Evolutionary conservation across 2,329 filamentous ascomycete species (phyloP).

Genomic region (Sporothrix sp.): DNA sequence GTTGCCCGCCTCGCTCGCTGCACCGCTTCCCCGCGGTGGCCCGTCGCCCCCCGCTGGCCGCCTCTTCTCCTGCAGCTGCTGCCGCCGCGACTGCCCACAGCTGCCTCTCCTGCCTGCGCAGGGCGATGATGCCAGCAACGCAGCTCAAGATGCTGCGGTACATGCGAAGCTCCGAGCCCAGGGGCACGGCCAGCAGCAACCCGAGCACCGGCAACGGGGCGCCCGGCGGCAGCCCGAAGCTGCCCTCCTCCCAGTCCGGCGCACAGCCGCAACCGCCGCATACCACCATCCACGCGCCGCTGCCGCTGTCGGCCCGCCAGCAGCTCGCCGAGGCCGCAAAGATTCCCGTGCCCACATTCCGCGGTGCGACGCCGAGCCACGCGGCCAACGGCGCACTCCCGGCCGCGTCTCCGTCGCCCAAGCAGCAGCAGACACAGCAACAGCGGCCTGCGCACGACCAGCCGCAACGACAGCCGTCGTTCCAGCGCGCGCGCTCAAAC

Average conservation of each 20-base stretch:
- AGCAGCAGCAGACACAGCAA: slow-evolving; percentile 4
- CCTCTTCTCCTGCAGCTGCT: slow-evolving; percentile 4
- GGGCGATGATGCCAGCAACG: slow-evolving; percentile 18
- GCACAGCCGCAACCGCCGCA: neutral
- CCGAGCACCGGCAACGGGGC: slow-evolving; percentile 2
- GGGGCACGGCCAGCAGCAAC: slow-evolving; percentile 13
- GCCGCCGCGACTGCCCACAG: slow-evolving; percentile 10
- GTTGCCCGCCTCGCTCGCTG: neutral
- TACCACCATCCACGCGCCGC: slow-evolving; percentile 12
- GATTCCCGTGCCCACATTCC: slow-evolving; percentile 27
- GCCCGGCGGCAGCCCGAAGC: slow-evolving; percentile 12
- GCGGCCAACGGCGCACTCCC: slow-evolving; percentile 15
- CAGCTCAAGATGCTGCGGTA: slow-evolving; percentile 21
- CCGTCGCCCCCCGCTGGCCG: neutral
- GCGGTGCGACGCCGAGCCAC: slow-evolving; percentile 22
- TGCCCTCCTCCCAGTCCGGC: neutral
- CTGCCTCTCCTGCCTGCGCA: slow-evolving; percentile 9
- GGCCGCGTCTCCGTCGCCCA: slow-evolving; percentile 3
- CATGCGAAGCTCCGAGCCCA: slow-evolving; percentile 19
- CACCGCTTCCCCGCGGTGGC: slow-evolving; percentile 3
- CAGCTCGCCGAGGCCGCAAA: slow-evolving; percentile 26
- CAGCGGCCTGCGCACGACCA: neutral
- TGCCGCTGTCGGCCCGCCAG: slow-evolving; percentile 23
- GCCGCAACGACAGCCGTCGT: slow-evolving; percentile 1
- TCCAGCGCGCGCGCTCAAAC: slow-evolving; percentile 16